phyloP scores from a whole-genome alignment of 208 protist species.

The Lotmaria passim region DNA sequence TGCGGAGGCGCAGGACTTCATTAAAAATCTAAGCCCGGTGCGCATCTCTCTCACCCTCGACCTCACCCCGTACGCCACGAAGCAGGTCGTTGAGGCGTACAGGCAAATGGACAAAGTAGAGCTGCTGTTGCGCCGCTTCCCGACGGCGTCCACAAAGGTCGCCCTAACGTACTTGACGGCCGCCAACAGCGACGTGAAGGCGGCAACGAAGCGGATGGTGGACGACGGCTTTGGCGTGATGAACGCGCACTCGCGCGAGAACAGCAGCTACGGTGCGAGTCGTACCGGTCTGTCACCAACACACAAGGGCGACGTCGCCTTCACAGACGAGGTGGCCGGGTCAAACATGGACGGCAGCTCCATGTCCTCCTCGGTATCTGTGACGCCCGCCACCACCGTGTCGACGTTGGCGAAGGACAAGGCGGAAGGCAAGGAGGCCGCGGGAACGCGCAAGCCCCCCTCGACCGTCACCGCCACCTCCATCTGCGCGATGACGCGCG shows the following conservation, averaged over 20 bases:
- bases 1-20: constrained; percentile 45
- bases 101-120: constrained; percentile 29
- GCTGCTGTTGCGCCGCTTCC: constrained; percentile 54
- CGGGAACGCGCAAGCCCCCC: background rate
- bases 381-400: background rate
- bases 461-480: background rate
- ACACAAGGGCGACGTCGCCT: constrained; percentile 10
- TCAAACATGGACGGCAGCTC: constrained; percentile 25
- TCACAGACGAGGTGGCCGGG: constrained; percentile 17
- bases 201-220: constrained; percentile 33
- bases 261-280: constrained; percentile 6
- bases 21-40: constrained; percentile 68
- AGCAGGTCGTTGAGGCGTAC: constrained; percentile 48
- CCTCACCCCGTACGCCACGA: constrained; percentile 57
- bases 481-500: constrained; percentile 20
- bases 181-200: constrained; percentile 32
- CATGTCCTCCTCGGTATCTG: constrained; percentile 4
- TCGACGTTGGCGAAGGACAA: background rate
- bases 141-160: constrained; percentile 12
- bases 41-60: constrained; percentile 64
- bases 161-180: constrained; percentile 25
- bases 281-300: background rate
- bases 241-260: constrained; percentile 24
- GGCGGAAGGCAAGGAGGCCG: too few relatives aligned
- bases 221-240: constrained; percentile 29